A percentile compares a stretch with the other conserved stretches of the same genome.
Evolutionary conservation across 2,329 filamentous ascomycete genomes (phyloP).

Genomic region (Epichloe amarillans): DNA sequence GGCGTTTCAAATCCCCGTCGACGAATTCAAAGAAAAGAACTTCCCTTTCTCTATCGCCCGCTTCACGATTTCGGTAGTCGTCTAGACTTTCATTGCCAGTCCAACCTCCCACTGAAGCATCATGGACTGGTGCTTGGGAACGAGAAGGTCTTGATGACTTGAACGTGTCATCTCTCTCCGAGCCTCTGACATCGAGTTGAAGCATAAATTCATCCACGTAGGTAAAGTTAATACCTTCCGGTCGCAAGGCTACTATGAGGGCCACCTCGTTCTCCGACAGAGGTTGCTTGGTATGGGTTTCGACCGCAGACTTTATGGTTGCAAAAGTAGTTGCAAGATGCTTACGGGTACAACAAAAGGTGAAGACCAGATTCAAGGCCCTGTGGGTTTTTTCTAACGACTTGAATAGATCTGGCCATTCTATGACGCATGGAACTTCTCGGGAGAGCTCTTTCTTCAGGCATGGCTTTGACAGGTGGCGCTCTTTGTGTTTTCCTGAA

Average conservation of each 20-base stretch:
- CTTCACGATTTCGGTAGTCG: slow-evolving; percentile 9
- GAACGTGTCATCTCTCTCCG: slow-evolving; percentile 51
- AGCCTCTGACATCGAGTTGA: slow-evolving; percentile 63
- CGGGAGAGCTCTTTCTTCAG: neutral
- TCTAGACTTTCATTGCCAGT: slow-evolving; percentile 34
- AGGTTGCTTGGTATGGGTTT: slow-evolving; percentile 61
- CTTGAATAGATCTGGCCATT: slow-evolving; percentile 67
- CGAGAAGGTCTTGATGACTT: slow-evolving; percentile 33
- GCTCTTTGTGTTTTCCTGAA: neutral
- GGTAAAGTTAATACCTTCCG: slow-evolving; percentile 65
- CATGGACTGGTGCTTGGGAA: slow-evolving; percentile 35
- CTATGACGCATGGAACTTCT: slow-evolving; percentile 14
- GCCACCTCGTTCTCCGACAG: slow-evolving; percentile 69
- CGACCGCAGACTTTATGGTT: slow-evolving; percentile 72
- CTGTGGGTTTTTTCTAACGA: slow-evolving; percentile 62
- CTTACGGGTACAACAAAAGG: slow-evolving; percentile 87
- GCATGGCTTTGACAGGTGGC: neutral
- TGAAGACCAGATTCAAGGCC: slow-evolving; percentile 84
- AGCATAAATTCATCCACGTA: slow-evolving; percentile 79
- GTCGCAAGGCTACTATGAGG: slow-evolving; percentile 63
- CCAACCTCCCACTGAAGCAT: slow-evolving; percentile 43
- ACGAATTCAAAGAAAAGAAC: slow-evolving; percentile 86
- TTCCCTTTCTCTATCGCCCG: slow-evolving; percentile 35
- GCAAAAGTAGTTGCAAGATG: slow-evolving; percentile 86
- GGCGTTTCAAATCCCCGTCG: slow-evolving; percentile 77